A percentile compares a stretch with the other conserved stretches of the same genome.
Conservation (phyloP, 2,329 filamentous ascomycete species). For the Calonectria henricotiae region DNA sequence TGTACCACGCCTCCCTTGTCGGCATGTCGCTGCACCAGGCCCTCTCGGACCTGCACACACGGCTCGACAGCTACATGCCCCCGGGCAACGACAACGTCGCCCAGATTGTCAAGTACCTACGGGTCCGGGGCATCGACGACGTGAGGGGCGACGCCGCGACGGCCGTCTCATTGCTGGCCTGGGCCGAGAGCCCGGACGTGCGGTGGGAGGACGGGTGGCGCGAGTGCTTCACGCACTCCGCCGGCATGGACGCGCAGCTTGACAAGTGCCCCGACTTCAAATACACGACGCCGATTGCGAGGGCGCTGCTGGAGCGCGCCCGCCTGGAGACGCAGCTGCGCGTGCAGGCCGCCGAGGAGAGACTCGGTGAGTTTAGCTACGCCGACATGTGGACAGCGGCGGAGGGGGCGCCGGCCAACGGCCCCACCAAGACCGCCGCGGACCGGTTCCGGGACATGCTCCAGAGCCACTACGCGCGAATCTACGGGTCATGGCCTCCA, state of each 20-base stretch:
- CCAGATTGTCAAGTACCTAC: conserved; percentile 75
- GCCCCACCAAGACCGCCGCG: conserved; percentile 69
- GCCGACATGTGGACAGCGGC: conserved; percentile 73
- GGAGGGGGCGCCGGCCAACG: conserved; percentile 62
- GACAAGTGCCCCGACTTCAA: conserved; percentile 72
- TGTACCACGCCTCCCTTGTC: conserved; percentile 77
- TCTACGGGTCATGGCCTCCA: conserved; percentile 78
- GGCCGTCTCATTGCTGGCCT: conserved; percentile 76
- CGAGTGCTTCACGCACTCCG: conserved; percentile 78
- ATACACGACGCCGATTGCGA: conserved; percentile 74
- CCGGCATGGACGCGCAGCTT: conserved; percentile 74
- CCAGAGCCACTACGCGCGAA: conserved; percentile 69
- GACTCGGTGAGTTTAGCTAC: conserved; percentile 74
- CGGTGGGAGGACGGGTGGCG: conserved; percentile 79
- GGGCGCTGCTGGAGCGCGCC: conserved; percentile 75
- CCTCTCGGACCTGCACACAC: conserved; percentile 73
- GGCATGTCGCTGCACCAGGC: conserved; percentile 77
- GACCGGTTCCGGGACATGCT: conserved; percentile 76
- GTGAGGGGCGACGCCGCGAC: conserved; percentile 73
- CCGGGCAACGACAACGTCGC: conserved; percentile 71
- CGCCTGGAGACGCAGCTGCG: conserved; percentile 75
- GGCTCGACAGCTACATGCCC: conserved; percentile 74
- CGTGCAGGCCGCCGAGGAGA: conserved; percentile 75
- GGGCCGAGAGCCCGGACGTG: conserved; percentile 75
- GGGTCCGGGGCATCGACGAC: conserved; percentile 75